Evolutionary conservation across 2,329 filamentous ascomycete genomes (phyloP).

Genomic region (Lasiodiplodia sp.): DNA sequence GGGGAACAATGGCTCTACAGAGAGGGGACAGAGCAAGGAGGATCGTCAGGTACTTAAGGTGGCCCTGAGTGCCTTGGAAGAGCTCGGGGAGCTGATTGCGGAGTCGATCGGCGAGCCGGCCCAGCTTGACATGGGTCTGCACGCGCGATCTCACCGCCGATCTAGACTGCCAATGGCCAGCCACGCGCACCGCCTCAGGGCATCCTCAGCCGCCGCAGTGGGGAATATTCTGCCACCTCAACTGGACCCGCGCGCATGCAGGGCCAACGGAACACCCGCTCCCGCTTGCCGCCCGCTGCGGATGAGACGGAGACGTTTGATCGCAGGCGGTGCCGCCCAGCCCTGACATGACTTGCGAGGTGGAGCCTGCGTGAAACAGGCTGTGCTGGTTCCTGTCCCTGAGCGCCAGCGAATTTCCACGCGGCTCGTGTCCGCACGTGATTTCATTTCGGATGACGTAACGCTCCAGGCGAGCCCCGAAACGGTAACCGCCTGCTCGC

Average conservation of each 20-base stretch:
- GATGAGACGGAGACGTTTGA: constrained; percentile 3
- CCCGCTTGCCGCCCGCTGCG: constrained; percentile 16
- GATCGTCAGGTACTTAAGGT: constrained; percentile 16
- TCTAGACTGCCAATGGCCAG: constrained; percentile 8
- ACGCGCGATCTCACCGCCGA: constrained; percentile 13
- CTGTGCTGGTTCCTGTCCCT: constrained; percentile 21
- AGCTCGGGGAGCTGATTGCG: constrained; percentile 16
- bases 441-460: constrained; percentile 21
- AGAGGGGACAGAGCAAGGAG: not conserved
- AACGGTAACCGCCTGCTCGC: not conserved
- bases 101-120: constrained; percentile 8
- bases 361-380: constrained; percentile 18
- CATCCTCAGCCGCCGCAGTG: constrained; percentile 12
- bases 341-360: not conserved
- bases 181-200: not conserved
- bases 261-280: constrained; percentile 15
- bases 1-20: constrained; percentile 5
- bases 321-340: not conserved
- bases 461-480: not conserved
- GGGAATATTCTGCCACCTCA: constrained; percentile 8
- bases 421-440: constrained; percentile 19
- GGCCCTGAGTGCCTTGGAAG: constrained; percentile 1
- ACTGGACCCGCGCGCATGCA: not conserved
- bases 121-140: constrained; percentile 11
- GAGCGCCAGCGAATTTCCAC: constrained; percentile 1